These are phyloP conservation scores for Cucumis cinereus DNA, from an alignment of 306 rosid genomes.

Conservation along the genomic window DNA sequence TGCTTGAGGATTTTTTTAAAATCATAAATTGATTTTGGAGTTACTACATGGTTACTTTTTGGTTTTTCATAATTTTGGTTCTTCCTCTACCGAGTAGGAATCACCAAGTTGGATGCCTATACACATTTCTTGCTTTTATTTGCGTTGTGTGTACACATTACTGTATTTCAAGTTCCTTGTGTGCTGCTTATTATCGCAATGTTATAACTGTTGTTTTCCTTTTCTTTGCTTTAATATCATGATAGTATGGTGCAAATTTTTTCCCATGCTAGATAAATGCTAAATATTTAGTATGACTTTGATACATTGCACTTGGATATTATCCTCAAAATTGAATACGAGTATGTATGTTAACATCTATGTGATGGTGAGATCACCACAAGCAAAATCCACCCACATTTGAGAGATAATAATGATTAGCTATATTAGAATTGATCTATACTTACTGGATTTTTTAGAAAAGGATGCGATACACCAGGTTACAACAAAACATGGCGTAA, in stretches of 20 bases:
- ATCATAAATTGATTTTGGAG: neutral
- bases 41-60: neutral
- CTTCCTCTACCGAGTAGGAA: neutral
- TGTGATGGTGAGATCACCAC: neutral
- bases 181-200: neutral
- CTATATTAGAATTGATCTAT: neutral
- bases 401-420: neutral
- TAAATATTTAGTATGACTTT: neutral
- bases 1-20: neutral
- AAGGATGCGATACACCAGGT: too few relatives aligned
- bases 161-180: neutral
- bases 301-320: neutral
- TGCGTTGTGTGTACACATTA: neutral
- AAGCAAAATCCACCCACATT: neutral
- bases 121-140: neutral
- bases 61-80: neutral
- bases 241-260: neutral
- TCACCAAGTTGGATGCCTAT: neutral
- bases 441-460: neutral
- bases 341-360: too few relatives aligned
- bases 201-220: neutral
- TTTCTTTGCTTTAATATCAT: neutral
- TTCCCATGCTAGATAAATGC: neutral
- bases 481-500: too few relatives aligned
- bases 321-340: neutral